A percentile compares a stretch with the other conserved stretches of the same genome.
Conservation (phyloP, 164 flowering plant genomes). For the Amborella trichopoda region DNA sequence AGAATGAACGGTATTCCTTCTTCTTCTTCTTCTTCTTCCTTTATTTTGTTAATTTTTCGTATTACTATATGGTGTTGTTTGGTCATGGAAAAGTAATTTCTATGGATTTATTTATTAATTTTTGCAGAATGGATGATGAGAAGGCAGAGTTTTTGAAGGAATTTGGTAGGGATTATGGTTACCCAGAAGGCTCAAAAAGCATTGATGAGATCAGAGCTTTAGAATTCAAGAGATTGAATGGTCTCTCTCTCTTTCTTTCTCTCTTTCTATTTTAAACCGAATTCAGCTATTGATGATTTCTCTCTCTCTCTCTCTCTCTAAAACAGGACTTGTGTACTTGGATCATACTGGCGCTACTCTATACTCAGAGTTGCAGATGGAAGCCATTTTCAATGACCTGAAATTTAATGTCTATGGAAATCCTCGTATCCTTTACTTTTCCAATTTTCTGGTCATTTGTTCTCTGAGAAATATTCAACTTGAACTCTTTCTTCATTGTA, state of each 20-base stretch:
- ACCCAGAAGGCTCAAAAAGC: conserved; percentile 60
- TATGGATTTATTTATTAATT: too few relatives aligned
- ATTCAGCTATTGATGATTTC: too few relatives aligned
- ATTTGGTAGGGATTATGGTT: conserved; percentile 74
- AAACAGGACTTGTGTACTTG: conserved; percentile 55
- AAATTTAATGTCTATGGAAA: conserved; percentile 65
- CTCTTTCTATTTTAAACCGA: neutral
- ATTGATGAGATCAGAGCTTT: conserved; percentile 68
- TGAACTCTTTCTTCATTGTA: too few relatives aligned
- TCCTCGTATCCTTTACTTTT: conserved; percentile 98
- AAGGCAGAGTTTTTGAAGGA: conserved; percentile 60
- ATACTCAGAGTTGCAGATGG: conserved; percentile 89
- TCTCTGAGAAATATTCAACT: too few relatives aligned
- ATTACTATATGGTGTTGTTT: too few relatives aligned
- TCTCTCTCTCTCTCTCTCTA: neutral
- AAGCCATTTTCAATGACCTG: conserved; percentile 52
- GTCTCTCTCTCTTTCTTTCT: conserved; percentile 13
- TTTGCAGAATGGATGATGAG: too few relatives aligned
- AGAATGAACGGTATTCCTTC: too few relatives aligned
- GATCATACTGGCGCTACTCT: conserved; percentile 95
- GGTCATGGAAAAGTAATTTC: too few relatives aligned
- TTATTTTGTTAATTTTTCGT: too few relatives aligned
- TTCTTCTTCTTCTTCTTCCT: too few relatives aligned
- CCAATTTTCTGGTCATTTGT: too few relatives aligned
- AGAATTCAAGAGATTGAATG: conserved; percentile 69